Percentiles rank a stretch among this genome's conserved stretches.
These are phyloP conservation scores for Colletotrichum gigasporum DNA, from an alignment of 2,329 filamentous ascomycete species.

Conservation along the genomic window DNA sequence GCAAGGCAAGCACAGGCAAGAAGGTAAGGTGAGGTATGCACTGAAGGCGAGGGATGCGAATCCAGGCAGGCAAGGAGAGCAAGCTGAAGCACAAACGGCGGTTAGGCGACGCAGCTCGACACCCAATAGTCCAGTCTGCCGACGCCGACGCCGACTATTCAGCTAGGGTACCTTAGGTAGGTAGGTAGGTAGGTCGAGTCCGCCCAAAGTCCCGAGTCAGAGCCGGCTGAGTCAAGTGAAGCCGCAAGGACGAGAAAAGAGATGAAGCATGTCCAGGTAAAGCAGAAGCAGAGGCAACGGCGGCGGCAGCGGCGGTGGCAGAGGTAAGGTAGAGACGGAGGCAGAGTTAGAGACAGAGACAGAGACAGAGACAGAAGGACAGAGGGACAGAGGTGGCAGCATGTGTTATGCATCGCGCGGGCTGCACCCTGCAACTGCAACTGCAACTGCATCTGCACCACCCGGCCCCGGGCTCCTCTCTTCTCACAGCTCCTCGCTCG, in stretches of 20 bases:
- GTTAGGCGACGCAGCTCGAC: background rate
- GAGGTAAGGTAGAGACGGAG: too few relatives aligned
- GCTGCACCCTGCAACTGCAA: background rate
- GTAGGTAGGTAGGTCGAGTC: too few relatives aligned
- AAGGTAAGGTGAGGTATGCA: background rate
- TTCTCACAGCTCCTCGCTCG: background rate
- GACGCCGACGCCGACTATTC: too few relatives aligned
- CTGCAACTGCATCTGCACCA: too few relatives aligned
- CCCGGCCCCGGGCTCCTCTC: too few relatives aligned
- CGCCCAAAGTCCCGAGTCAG: too few relatives aligned
- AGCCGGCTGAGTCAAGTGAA: background rate
- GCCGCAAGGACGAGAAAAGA: background rate
- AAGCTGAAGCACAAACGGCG: background rate
- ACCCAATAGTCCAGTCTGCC: too few relatives aligned
- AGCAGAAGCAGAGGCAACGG: background rate
- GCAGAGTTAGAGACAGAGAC: too few relatives aligned
- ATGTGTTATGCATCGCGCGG: slow-evolving; percentile 7
- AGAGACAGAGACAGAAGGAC: background rate
- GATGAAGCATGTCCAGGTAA: background rate
- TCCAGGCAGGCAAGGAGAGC: background rate
- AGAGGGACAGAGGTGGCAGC: background rate
- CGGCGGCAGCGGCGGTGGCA: too few relatives aligned
- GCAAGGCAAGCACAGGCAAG: slow-evolving; percentile 1
- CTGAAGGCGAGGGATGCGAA: too few relatives aligned
- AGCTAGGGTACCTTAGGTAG: too few relatives aligned